Evolutionary conservation across 768 basidiomycete genomes (phyloP).

Genomic region (Russula lepida): DNA sequence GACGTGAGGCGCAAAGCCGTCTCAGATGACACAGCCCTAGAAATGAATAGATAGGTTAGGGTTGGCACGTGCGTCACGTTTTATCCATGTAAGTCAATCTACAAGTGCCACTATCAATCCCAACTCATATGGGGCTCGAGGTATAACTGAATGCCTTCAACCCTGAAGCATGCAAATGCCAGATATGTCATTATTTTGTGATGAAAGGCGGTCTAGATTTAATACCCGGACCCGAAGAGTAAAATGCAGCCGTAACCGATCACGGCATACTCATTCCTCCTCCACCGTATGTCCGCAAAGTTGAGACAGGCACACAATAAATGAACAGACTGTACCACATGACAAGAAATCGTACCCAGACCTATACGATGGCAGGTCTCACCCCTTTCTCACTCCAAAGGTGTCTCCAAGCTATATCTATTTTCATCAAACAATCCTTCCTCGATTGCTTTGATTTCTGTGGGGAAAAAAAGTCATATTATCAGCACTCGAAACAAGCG

Average conservation of each 20-base stretch:
- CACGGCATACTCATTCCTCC: neutral
- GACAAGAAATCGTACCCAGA: neutral
- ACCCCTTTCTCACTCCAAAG: neutral
- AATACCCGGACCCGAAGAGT: neutral
- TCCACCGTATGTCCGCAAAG: neutral
- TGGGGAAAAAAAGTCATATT: neutral
- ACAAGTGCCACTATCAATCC: too few species aligned
- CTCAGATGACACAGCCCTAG: too few species aligned
- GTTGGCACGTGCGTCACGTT: neutral
- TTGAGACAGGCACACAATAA: neutral
- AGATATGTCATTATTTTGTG: neutral
- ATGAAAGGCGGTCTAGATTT: neutral
- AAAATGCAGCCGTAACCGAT: neutral
- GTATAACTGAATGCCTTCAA: too few species aligned
- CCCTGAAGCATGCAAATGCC: neutral
- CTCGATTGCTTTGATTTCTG: conserved; percentile 66
- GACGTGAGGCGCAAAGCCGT: neutral
- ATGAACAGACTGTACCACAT: neutral
- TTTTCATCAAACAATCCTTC: conserved; percentile 35
- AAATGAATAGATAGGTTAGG: neutral
- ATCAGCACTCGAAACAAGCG: neutral
- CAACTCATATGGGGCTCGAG: too few species aligned
- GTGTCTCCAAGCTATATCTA: conserved; percentile 23
- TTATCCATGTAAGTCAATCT: too few species aligned
- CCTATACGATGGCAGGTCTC: neutral